phyloP scores from a whole-genome alignment of 345 rosid species.

The Orychophragmus violaceus region DNA sequence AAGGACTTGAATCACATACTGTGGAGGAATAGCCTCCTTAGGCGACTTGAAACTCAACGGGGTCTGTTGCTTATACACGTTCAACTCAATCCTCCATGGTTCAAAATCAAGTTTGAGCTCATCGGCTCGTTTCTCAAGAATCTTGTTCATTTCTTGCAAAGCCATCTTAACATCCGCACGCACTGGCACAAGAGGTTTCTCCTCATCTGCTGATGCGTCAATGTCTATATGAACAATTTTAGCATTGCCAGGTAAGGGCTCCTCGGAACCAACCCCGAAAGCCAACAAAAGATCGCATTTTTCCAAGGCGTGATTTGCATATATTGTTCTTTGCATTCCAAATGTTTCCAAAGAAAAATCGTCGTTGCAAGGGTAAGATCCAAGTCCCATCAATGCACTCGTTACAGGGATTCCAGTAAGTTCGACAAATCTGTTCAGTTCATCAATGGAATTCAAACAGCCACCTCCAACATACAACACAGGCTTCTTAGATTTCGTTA shows the following conservation, averaged over 20 bases:
- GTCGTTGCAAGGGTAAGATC: constrained; percentile 47
- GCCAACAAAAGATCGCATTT: constrained; percentile 70
- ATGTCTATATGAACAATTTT: constrained; percentile 32
- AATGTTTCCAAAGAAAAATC: constrained; percentile 67
- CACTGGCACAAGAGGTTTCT: constrained; percentile 70
- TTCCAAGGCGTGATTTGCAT: constrained; percentile 74
- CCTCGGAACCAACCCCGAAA: constrained; percentile 34
- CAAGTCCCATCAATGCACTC: constrained; percentile 49
- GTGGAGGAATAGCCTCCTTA: constrained; percentile 85
- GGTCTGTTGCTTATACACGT: constrained; percentile 53
- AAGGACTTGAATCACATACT: constrained; percentile 75
- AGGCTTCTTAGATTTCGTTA: constrained; percentile 69
- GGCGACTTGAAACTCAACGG: constrained; percentile 73
- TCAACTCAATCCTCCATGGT: constrained; percentile 68
- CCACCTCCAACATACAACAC: constrained; percentile 98
- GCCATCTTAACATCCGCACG: constrained; percentile 84
- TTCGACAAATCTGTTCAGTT: constrained; percentile 71
- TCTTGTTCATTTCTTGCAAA: constrained; percentile 59
- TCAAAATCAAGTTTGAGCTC: constrained; percentile 51
- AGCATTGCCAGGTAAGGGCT: constrained; percentile 25
- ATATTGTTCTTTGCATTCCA: constrained; percentile 87
- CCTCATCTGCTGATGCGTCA: constrained; percentile 18
- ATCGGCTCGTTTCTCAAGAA: constrained; percentile 46
- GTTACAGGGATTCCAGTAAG: constrained; percentile 90
- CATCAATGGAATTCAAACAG: constrained; percentile 85